Conservation (phyloP, 2,329 filamentous ascomycete genomes). For the Sporothrix curviconia region DNA sequence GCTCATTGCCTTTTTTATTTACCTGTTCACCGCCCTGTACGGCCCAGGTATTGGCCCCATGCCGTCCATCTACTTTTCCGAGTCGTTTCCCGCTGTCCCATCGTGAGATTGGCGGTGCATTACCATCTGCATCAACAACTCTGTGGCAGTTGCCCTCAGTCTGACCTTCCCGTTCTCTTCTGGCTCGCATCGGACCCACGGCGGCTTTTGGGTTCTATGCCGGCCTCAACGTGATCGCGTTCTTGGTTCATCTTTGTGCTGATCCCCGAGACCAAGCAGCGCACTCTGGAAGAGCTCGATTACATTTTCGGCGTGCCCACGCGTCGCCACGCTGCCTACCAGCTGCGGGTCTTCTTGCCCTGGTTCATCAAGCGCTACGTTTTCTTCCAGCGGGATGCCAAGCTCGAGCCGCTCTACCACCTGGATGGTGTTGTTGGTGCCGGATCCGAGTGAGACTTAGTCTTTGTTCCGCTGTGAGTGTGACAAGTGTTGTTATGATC, state of each 20-base stretch:
- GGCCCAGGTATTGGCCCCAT: conserved; percentile 53
- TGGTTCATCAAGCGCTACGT: conserved; percentile 57
- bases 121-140: conserved; percentile 60
- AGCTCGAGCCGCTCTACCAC: conserved; percentile 42
- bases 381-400: conserved; percentile 41
- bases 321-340: conserved; percentile 49
- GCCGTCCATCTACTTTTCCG: conserved; percentile 61
- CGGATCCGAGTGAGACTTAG: too few relatives aligned
- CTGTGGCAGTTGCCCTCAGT: conserved; percentile 46
- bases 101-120: conserved; percentile 65
- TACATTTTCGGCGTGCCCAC: conserved; percentile 56
- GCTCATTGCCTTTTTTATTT: conserved; percentile 41
- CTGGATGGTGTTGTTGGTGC: conserved; percentile 21
- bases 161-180: conserved; percentile 7
- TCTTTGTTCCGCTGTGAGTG: too few relatives aligned
- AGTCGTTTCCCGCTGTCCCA: conserved; percentile 65
- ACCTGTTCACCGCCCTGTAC: conserved; percentile 25
- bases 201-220: conserved; percentile 48
- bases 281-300: conserved; percentile 52
- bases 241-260: conserved; percentile 50
- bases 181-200: conserved; percentile 24
- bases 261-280: conserved; percentile 54
- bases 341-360: conserved; percentile 48
- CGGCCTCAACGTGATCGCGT: conserved; percentile 47
- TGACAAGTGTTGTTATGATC: too few relatives aligned